Evolutionary conservation across 352 stramenopile species (phyloP).

Genomic region (Pythium myriotylum): DNA sequence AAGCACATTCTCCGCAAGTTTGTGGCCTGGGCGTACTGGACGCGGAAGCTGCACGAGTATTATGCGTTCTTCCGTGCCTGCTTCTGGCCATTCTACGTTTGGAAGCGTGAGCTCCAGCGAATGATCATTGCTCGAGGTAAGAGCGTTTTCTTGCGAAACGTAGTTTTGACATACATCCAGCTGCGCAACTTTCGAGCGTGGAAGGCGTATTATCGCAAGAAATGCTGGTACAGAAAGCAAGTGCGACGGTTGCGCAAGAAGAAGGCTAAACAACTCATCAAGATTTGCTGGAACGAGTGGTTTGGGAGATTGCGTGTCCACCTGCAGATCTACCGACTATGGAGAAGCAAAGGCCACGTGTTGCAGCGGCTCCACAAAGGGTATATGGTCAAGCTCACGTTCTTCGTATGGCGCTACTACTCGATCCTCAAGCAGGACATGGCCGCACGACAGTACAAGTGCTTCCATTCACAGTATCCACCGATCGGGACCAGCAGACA

Average conservation of each 20-base stretch:
- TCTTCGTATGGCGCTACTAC: constrained; percentile 43
- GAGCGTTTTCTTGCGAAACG: constrained; percentile 32
- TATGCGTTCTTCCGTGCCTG: constrained; percentile 42
- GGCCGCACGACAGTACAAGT: constrained; percentile 24
- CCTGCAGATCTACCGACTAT: constrained; percentile 27
- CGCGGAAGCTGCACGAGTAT: constrained; percentile 14
- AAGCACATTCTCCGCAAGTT: constrained; percentile 42
- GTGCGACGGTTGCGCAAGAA: constrained; percentile 16
- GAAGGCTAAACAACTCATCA: constrained; percentile 7
- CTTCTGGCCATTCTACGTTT: constrained; percentile 65
- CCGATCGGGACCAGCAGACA: background rate
- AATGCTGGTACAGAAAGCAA: constrained; percentile 20
- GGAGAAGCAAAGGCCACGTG: constrained; percentile 46
- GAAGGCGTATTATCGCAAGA: constrained; percentile 17
- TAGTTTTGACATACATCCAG: constrained; percentile 39
- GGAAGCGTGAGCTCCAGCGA: constrained; percentile 46
- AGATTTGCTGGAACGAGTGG: constrained; percentile 29
- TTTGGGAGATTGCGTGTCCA: constrained; percentile 4
- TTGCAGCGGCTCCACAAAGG: constrained; percentile 44
- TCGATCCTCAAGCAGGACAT: constrained; percentile 35
- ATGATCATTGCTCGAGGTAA: constrained; percentile 45
- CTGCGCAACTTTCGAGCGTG: constrained; percentile 45
- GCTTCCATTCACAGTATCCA: constrained; percentile 21
- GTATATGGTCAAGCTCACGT: constrained; percentile 38
- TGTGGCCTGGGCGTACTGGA: constrained; percentile 38